Evolutionary conservation across 2,329 filamentous ascomycete species (phyloP), one percentile per base, ranked within the genome.

Genomic region (Fusarium sp.): DNA sequence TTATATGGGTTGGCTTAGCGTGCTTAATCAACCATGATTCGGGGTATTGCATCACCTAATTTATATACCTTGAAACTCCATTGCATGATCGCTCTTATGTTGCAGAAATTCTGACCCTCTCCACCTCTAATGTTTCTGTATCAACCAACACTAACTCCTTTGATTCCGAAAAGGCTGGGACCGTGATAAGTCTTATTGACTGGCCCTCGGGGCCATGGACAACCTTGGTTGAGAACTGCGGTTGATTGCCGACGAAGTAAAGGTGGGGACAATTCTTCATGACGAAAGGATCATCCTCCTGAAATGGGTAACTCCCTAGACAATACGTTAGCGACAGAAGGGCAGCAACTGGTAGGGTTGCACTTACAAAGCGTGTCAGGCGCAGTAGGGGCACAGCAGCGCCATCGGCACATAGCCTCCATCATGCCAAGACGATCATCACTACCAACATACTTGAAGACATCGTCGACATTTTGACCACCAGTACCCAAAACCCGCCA

Each of bases 351-450:
- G 7, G 15, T n/a, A 11, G 15, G 10, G 9, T 25, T 35, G 9
- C 23, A 83, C 91, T 84, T 84, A 95, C 94, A 97, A 41, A 99
- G 77, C 1, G 96, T 99, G 79, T 99, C 96, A 0, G 96, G 96
- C 3, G 96, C 96, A 1, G 96, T 99, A 3, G 96, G 96, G 7
- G 96, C 96, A 69, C 89, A 89, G 75, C 93, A 92, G 64, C 96
- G 87, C 96, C 96, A 99, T 60, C 94, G 86, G 69, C 97, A 89
- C 88, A 97, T 96, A 58, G 90, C 90, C 79, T 98, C 96, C 91
- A 98, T 96, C 86, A 97, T 92, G 45, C 90, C 90, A 25, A 98
- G 76, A 20, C 94, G 83, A 70, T 94, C 89, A 40, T 93, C 88
- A 35, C 88, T 90, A 58, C 91, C 88, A 25, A 98, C 86, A 75